Conservation (phyloP, 2,329 filamentous ascomycete genomes). For the Phyllosticta capitalensis region DNA sequence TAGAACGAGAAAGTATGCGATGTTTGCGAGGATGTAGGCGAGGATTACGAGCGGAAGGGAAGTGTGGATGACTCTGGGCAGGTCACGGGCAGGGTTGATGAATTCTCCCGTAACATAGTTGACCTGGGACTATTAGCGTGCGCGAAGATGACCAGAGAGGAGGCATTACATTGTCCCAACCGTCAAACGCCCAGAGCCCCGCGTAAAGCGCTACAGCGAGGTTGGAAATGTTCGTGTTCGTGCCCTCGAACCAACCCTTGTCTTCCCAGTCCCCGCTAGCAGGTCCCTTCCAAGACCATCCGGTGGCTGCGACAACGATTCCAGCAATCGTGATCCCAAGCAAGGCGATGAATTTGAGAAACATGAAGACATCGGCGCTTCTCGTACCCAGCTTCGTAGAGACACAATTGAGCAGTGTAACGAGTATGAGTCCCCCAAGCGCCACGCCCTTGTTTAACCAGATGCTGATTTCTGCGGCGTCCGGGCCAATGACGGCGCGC, state of each 20-base stretch:
- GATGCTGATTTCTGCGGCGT: conserved; percentile 66
- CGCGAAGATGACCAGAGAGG: neutral
- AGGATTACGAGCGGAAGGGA: conserved; percentile 91
- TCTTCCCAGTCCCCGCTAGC: conserved; percentile 81
- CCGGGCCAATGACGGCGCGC: conserved; percentile 74
- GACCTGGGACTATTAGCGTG: conserved; percentile 46
- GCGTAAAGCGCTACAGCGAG: conserved; percentile 95
- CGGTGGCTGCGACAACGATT: conserved; percentile 80
- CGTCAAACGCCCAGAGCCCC: conserved; percentile 95
- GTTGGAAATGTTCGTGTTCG: conserved; percentile 65
- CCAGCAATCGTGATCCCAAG: conserved; percentile 79
- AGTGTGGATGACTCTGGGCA: conserved; percentile 91
- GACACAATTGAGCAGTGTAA: conserved; percentile 81
- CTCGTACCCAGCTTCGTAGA: conserved; percentile 82
- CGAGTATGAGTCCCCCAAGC: conserved; percentile 60
- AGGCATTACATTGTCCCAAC: conserved; percentile 85
- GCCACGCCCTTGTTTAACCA: conserved; percentile 92
- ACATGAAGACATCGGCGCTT: conserved; percentile 89
- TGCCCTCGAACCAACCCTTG: conserved; percentile 79
- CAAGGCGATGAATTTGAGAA: conserved; percentile 88
- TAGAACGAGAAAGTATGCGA: conserved; percentile 90
- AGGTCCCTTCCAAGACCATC: conserved; percentile 64
- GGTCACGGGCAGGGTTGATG: conserved; percentile 77
- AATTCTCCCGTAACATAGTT: conserved; percentile 98
- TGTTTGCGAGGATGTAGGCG: conserved; percentile 81